Conservation (phyloP, 305 asterid species). For the Fraxinus latifolia region DNA sequence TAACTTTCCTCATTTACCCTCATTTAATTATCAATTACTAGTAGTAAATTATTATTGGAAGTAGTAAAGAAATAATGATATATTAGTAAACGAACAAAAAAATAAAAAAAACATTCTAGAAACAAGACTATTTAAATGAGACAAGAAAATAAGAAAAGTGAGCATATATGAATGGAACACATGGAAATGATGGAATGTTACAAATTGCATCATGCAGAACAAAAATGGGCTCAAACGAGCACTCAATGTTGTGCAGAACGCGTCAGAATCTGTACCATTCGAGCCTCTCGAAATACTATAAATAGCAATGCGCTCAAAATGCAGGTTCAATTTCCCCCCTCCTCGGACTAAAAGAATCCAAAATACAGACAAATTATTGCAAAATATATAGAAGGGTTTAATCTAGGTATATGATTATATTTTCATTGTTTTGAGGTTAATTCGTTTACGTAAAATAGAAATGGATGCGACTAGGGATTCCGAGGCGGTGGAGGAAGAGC, state of each 20-base stretch:
- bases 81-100: too few species aligned
- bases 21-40: too few species aligned
- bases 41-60: too few species aligned
- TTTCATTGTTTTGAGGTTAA: background rate
- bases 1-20: too few species aligned
- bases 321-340: constrained; percentile 18
- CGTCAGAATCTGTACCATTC: constrained; percentile 26
- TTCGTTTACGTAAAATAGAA: constrained; percentile 3
- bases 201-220: too few species aligned
- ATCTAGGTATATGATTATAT: background rate
- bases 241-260: constrained; percentile 30
- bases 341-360: constrained; percentile 11
- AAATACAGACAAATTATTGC: background rate
- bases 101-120: too few species aligned
- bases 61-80: too few species aligned
- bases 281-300: background rate
- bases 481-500: constrained; percentile 16
- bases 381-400: background rate
- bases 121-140: too few species aligned
- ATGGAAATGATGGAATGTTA: too few species aligned
- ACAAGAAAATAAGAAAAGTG: too few species aligned
- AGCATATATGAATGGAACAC: too few species aligned
- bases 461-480: constrained; percentile 40
- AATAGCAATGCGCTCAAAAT: constrained; percentile 1
- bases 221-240: too few species aligned